These are phyloP conservation scores for Vigna nakashimae DNA, from an alignment of 306 rosid genomes.

Conservation along the genomic window DNA sequence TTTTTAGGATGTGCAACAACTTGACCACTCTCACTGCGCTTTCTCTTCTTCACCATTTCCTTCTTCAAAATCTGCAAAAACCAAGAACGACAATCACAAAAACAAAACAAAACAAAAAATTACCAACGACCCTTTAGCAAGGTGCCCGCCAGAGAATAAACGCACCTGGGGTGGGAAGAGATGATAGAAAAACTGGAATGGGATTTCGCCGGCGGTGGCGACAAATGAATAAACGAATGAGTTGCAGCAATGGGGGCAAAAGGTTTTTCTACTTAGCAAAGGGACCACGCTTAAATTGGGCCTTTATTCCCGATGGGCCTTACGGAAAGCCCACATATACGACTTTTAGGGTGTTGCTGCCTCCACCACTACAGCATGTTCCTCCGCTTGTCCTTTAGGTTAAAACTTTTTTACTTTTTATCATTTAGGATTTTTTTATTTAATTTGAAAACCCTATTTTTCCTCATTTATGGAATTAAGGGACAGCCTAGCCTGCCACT, in stretches of 20 bases:
- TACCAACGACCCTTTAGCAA: not conserved
- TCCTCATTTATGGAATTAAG: too few species aligned
- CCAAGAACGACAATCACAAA: slow-evolving; percentile 14
- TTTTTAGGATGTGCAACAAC: slow-evolving; percentile 48
- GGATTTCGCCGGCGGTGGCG: not conserved
- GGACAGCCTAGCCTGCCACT: too few species aligned
- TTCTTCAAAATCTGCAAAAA: slow-evolving; percentile 18
- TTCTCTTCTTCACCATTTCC: slow-evolving; percentile 89
- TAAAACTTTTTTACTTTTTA: too few species aligned
- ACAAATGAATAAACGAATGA: not conserved
- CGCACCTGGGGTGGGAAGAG: slow-evolving; percentile 4
- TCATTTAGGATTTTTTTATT: too few species aligned
- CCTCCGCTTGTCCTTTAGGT: too few species aligned
- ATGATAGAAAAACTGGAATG: not conserved
- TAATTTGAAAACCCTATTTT: too few species aligned
- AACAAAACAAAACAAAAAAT: not conserved
- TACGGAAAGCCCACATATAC: too few species aligned
- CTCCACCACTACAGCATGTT: too few species aligned
- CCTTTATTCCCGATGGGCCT: not conserved
- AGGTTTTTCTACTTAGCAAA: slow-evolving; percentile 23
- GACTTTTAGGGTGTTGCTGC: too few species aligned
- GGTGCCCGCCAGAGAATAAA: not conserved
- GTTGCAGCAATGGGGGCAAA: not conserved
- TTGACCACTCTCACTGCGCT: slow-evolving; percentile 60
- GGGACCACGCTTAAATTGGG: not conserved